Base-by-base conservation (phyloP, 2,329 filamentous ascomycete genomes). In the Verticillium isaacii region DNA sequence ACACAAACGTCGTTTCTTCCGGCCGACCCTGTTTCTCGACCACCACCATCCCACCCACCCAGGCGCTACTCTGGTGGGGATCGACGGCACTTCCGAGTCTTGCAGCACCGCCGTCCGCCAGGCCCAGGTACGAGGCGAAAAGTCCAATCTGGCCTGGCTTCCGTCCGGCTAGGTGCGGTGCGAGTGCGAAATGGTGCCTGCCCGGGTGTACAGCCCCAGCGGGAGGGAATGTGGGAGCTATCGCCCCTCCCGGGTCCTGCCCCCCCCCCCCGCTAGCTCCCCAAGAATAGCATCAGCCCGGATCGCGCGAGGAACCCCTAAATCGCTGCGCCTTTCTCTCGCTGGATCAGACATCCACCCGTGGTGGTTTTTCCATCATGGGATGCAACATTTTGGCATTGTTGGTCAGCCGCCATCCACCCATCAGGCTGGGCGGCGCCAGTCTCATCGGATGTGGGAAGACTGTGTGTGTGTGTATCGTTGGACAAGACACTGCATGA, bases 241-340 rank as follows among this genome's bases (percentile, higher is more conserved):
- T 60, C 41, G 55, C 59, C 61, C 61, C 54, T 61, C 59, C 54
- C 19, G 19, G n/a, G 45, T 19, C n/a, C 45, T 52, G 45, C 19
- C 56, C 59, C 58, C 59, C 63, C 63, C 59, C 63, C 61, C 61
- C 39, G 52, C 29, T 59, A 52, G 50, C 57, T 60, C 32, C 29
- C 63, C 63, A 65, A 65, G 61, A 65, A 65, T 65, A 65, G 63
- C 63, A 62, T n/a, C 34, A 52, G n/a, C 45, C 45, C 45, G 45
- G 45, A 52, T 52, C 45, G 23, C 45, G 45, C 45, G n/a, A 23
- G 45, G n/a, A 52, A 52, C 45, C 45, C 45, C 45, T 52, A 52
- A 52, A 52, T 52, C 45, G 45, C 45, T 52, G 45, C 45, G 39
- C 45, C 45, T 52, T 52, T 52, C 45, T 52, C 34, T 52, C 34